Conservation (phyloP, 768 basidiomycete genomes). For the Leccinum rimulosum region DNA sequence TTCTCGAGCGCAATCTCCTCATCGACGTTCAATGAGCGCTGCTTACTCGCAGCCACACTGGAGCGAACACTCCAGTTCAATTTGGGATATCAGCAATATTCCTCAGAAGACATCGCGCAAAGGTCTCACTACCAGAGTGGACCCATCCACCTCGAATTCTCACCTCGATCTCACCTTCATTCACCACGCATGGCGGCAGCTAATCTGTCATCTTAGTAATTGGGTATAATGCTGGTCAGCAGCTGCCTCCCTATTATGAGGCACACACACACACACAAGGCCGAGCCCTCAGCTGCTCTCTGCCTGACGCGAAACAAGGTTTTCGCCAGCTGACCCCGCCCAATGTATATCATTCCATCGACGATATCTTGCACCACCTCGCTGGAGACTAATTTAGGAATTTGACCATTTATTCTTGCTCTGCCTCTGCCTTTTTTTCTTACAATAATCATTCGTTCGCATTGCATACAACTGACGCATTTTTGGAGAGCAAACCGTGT, state of each 20-base stretch:
- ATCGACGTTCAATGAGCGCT: constrained; percentile 71
- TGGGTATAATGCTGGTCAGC: constrained; percentile 20
- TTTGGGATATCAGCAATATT: constrained; percentile 8
- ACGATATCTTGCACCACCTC: constrained; percentile 16
- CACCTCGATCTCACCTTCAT: constrained; percentile 16
- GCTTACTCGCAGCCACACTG: constrained; percentile 9
- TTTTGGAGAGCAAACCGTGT: constrained; percentile 15
- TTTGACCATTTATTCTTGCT: constrained; percentile 5
- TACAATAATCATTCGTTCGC: constrained; percentile 12
- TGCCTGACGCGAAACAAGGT: constrained; percentile 12
- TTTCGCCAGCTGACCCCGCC: constrained; percentile 10
- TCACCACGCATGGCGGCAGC: constrained; percentile 20
- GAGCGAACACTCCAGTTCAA: constrained; percentile 3
- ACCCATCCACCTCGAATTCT: constrained; percentile 15
- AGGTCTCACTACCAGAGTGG: constrained; percentile 17
- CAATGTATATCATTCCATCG: constrained; percentile 20
- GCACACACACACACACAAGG: constrained; percentile 2
- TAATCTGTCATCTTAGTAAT: constrained; percentile 22
- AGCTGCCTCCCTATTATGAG: constrained; percentile 5
- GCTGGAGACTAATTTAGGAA: constrained; percentile 20
- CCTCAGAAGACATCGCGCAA: constrained; percentile 9
- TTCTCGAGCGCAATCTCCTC: constrained; percentile 91
- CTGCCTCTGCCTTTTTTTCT: background rate
- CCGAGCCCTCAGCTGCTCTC: background rate
- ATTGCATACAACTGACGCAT: constrained; percentile 18